Evolutionary conservation across 176 grass and related monocot species (phyloP).

Genomic region (Thalia dealbata): DNA sequence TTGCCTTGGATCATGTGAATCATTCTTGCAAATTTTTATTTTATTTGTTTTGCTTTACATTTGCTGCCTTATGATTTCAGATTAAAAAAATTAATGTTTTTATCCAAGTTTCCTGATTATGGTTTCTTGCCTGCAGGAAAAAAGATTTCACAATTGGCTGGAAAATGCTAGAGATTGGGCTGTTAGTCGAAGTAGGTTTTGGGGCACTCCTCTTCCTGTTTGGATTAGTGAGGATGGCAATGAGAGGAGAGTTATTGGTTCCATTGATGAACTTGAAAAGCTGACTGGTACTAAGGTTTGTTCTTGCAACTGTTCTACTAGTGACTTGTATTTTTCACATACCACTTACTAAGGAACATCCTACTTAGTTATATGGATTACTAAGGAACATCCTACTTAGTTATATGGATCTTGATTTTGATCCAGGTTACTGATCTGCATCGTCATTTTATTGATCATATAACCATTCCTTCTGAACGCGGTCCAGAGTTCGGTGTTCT

Average conservation of each 20-base stretch:
- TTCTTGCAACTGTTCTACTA: constrained; percentile 15
- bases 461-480: constrained; percentile 85
- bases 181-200: constrained; percentile 95
- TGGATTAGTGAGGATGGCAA: constrained; percentile 90
- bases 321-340: neutral
- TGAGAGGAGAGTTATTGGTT: constrained; percentile 88
- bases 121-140: constrained; percentile 38
- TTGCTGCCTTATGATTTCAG: neutral
- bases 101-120: neutral
- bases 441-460: constrained; percentile 92
- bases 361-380: neutral
- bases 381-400: neutral
- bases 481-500: constrained; percentile 65
- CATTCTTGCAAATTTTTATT: too few relatives aligned
- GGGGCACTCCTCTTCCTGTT: constrained; percentile 93
- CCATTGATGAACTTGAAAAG: constrained; percentile 81
- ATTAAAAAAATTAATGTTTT: neutral
- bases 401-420: neutral
- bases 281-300: constrained; percentile 90
- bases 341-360: too few relatives aligned
- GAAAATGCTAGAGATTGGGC: constrained; percentile 98
- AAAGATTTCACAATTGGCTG: constrained; percentile 96
- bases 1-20: too few relatives aligned
- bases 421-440: constrained; percentile 87
- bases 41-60: too few relatives aligned